phyloP scores from a whole-genome alignment of 2,329 filamentous ascomycete genomes.

The Aspergillus carbonarius region DNA sequence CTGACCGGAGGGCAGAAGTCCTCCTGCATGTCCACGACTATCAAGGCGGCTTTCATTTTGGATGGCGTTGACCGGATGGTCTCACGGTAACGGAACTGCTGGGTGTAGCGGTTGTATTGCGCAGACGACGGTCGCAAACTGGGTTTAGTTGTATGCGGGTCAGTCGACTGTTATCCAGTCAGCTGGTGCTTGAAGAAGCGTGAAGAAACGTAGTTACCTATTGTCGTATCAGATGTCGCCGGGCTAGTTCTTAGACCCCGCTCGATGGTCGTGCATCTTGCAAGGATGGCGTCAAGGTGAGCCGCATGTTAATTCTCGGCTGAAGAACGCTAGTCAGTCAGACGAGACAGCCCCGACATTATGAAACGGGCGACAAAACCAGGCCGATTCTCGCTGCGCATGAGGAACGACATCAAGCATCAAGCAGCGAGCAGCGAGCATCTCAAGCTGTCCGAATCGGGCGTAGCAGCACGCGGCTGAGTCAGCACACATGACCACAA shows the following conservation, averaged over 20 bases:
- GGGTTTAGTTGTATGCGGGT: background rate
- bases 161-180: background rate
- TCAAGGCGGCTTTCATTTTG: conserved; percentile 51
- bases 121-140: background rate
- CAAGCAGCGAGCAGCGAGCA: background rate
- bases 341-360: background rate
- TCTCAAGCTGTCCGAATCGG: background rate
- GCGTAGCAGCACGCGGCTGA: conserved; percentile 10
- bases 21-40: conserved; percentile 88
- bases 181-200: background rate
- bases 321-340: background rate
- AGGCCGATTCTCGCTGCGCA: background rate
- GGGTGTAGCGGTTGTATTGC: background rate
- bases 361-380: background rate
- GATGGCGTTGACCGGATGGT: background rate
- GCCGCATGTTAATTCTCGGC: background rate
- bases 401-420: background rate
- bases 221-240: background rate
- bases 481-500: conserved; percentile 18
- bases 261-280: background rate
- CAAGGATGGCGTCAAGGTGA: background rate
- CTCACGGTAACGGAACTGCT: too few species aligned
- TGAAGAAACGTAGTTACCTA: background rate
- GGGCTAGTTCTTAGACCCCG: background rate
- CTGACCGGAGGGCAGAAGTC: conserved; percentile 90